A percentile compares a stretch with the other conserved stretches of the same genome.
Evolutionary conservation across 83 land plant species (phyloP).

Genomic region (Picea abies): DNA sequence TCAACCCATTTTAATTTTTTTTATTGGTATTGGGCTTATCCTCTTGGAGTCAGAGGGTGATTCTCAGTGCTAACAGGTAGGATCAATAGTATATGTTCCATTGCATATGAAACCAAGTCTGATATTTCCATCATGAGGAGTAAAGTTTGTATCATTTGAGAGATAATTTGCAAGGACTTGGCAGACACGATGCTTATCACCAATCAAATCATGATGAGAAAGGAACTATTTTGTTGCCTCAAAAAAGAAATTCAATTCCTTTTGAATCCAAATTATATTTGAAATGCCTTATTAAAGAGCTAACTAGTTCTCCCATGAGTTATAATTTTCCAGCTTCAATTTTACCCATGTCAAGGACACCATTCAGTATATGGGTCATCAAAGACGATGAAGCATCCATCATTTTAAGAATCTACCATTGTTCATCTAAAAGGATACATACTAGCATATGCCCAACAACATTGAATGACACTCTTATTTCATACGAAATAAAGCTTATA

Average conservation of each 20-base stretch:
- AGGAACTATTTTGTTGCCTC: constrained; percentile 15
- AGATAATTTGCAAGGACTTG: constrained; percentile 41
- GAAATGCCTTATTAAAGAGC: constrained; percentile 26
- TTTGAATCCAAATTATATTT: constrained; percentile 26
- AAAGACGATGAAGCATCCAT: constrained; percentile 32
- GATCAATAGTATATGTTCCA: constrained; percentile 11
- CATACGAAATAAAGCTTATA: too few species aligned
- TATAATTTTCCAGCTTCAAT: constrained; percentile 34
- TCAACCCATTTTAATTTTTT: too few species aligned
- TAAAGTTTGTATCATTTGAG: constrained; percentile 34
- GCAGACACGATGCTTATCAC: constrained; percentile 14
- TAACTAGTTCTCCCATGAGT: constrained; percentile 32
- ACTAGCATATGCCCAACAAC: too few species aligned
- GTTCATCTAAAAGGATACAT: constrained; percentile 7
- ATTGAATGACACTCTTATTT: too few species aligned
- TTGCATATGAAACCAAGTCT: constrained; percentile 23
- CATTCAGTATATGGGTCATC: constrained; percentile 28
- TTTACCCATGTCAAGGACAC: constrained; percentile 39
- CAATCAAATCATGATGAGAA: constrained; percentile 24
- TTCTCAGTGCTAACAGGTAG: background rate
- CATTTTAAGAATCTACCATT: constrained; percentile 29
- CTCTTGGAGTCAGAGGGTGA: too few species aligned
- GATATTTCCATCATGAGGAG: constrained; percentile 27
- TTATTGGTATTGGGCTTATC: too few species aligned
- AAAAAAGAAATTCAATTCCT: constrained; percentile 23